A percentile compares a stretch with the other conserved stretches of the same genome.
These are phyloP conservation scores for Aspergillus puulaauensis DNA, from an alignment of 2,329 filamentous ascomycete species.

Conservation along the genomic window DNA sequence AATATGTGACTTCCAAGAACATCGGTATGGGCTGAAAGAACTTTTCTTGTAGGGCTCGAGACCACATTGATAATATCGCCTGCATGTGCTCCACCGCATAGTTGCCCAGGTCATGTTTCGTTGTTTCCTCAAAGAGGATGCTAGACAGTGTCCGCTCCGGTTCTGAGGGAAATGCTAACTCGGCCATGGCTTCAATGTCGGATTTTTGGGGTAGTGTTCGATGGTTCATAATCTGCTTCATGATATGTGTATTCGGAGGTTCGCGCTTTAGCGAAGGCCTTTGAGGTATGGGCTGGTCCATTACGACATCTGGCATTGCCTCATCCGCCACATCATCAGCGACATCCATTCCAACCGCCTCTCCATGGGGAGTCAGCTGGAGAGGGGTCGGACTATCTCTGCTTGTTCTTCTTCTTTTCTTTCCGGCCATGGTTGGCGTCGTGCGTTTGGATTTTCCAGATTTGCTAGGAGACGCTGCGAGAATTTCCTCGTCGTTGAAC, in stretches of 20 bases:
- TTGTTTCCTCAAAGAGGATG: constrained; percentile 53
- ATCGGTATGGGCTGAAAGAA: constrained; percentile 46
- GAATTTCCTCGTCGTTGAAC: constrained; percentile 63
- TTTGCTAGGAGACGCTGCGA: constrained; percentile 56
- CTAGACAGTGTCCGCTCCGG: constrained; percentile 51
- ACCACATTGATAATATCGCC: constrained; percentile 56
- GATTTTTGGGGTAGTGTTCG: constrained; percentile 50
- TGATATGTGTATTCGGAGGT: constrained; percentile 37
- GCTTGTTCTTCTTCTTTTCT: constrained; percentile 55
- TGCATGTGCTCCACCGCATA: constrained; percentile 51
- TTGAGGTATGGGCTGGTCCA: constrained; percentile 25
- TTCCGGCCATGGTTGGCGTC: constrained; percentile 58
- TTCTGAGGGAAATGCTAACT: constrained; percentile 54
- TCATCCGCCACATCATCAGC: constrained; percentile 25
- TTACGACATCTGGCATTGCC: constrained; percentile 17
- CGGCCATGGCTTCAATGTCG: constrained; percentile 56
- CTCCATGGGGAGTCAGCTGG: constrained; percentile 36
- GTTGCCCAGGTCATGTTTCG: constrained; percentile 42
- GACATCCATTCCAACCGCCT: constrained; percentile 25
- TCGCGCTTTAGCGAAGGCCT: constrained; percentile 22
- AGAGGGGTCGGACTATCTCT: constrained; percentile 55
- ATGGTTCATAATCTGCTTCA: constrained; percentile 58
- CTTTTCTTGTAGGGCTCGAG: constrained; percentile 54
- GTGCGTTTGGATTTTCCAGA: constrained; percentile 49
- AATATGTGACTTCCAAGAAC: constrained; percentile 42